Conservation (phyloP, 2,329 filamentous ascomycete genomes). For the Phyllosticta citriasiana region DNA sequence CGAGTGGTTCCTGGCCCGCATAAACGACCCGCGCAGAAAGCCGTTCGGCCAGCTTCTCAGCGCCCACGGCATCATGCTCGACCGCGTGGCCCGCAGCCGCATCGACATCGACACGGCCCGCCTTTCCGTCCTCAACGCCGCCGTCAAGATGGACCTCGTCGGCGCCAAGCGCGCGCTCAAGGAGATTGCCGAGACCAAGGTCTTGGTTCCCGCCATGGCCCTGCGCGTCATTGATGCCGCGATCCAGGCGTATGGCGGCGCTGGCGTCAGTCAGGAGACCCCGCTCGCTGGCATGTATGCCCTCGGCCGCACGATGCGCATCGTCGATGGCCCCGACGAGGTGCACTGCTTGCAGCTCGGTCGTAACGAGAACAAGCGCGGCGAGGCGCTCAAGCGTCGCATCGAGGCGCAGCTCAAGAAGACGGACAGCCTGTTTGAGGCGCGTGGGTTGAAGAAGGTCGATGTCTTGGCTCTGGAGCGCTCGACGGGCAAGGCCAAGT, state of each 20-base stretch:
- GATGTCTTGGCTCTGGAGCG: constrained; percentile 5
- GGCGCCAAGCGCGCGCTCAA: constrained; percentile 83
- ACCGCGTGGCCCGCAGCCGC: constrained; percentile 85
- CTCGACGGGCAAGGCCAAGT: constrained; percentile 6
- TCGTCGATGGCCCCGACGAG: constrained; percentile 94
- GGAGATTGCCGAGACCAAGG: constrained; percentile 93
- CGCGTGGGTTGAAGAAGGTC: constrained; percentile 36
- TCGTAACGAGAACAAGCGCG: constrained; percentile 66
- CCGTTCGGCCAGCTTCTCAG: constrained; percentile 81
- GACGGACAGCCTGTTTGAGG: constrained; percentile 54
- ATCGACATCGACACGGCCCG: constrained; percentile 91
- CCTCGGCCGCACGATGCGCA: constrained; percentile 66
- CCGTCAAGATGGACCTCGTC: constrained; percentile 83
- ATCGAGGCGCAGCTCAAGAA: constrained; percentile 56
- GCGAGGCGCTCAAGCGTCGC: constrained; percentile 48
- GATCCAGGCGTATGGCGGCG: constrained; percentile 83
- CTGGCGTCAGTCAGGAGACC: constrained; percentile 88
- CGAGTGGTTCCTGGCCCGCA: constrained; percentile 87
- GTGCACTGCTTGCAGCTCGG: constrained; percentile 71
- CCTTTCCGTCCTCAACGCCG: constrained; percentile 84
- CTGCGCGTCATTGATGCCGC: constrained; percentile 88
- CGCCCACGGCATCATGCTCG: constrained; percentile 87
- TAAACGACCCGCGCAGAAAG: constrained; percentile 85
- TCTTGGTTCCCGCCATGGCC: constrained; percentile 73
- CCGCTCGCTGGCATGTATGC: constrained; percentile 73